Evolutionary conservation across 148 eudicot species (phyloP).

Genomic region (Cornus controversa): DNA sequence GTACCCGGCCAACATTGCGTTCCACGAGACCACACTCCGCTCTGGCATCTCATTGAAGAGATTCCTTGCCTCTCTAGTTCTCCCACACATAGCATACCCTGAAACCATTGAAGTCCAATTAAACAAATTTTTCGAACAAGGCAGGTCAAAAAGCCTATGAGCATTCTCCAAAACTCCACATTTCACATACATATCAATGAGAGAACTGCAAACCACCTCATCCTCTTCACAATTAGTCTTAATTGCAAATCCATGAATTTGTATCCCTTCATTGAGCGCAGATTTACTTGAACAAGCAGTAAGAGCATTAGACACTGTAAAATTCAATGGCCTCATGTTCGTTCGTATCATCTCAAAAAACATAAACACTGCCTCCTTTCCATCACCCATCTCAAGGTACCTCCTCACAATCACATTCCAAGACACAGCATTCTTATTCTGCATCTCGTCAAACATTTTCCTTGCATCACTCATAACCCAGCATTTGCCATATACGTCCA

Average conservation of each 20-base stretch:
- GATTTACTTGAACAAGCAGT: conserved; percentile 60
- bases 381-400: conserved; percentile 55
- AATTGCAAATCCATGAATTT: conserved; percentile 59
- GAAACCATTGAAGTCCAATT: conserved; percentile 63
- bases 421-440: conserved; percentile 55
- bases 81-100: conserved; percentile 58
- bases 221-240: conserved; percentile 46
- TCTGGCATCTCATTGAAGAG: conserved; percentile 69
- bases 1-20: conserved; percentile 75
- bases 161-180: conserved; percentile 56
- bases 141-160: conserved; percentile 37
- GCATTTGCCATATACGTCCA: conserved; percentile 79
- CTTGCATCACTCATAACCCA: conserved; percentile 59
- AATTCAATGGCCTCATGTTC: conserved; percentile 43
- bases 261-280: conserved; percentile 51
- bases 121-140: conserved; percentile 37
- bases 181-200: conserved; percentile 62
- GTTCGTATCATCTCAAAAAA: conserved; percentile 44
- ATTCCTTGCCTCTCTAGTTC: conserved; percentile 52
- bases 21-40: conserved; percentile 66
- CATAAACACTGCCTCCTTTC: conserved; percentile 47
- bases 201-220: conserved; percentile 55
- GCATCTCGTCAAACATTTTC: conserved; percentile 69
- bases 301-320: conserved; percentile 62
- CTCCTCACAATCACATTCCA: conserved; percentile 91